Evolutionary conservation across 768 basidiomycete genomes (phyloP).

Genomic region (Lyophyllum semitale): DNA sequence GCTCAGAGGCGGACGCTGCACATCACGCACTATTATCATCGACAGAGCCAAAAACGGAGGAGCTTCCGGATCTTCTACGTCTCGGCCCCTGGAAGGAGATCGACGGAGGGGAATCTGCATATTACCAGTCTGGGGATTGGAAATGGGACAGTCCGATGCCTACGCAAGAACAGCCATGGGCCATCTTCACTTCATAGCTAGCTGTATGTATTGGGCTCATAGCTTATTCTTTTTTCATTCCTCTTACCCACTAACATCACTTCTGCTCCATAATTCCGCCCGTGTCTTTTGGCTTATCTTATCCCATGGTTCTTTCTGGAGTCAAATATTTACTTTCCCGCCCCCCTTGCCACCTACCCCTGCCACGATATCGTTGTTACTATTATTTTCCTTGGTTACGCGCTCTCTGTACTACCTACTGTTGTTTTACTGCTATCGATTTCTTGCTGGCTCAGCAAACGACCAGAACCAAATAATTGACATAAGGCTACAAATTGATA

Average conservation of each 20-base stretch:
- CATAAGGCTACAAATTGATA: conserved; percentile 4
- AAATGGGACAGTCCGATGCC: conserved; percentile 76
- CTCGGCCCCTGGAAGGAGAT: conserved; percentile 69
- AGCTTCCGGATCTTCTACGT: conserved; percentile 53
- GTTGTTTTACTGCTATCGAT: conserved; percentile 68
- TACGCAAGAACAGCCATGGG: conserved; percentile 70
- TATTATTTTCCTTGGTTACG: conserved; percentile 43
- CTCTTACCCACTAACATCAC: conserved; percentile 18
- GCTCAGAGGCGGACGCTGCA: conserved; percentile 57
- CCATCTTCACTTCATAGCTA: conserved; percentile 64
- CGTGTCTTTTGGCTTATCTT: conserved; percentile 31
- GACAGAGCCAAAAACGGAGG: conserved; percentile 57
- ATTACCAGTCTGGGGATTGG: conserved; percentile 63
- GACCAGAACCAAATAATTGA: not conserved
- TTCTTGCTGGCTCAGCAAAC: conserved; percentile 33
- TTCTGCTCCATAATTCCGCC: conserved; percentile 20
- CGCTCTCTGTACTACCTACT: conserved; percentile 57
- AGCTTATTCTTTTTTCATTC: conserved; percentile 33
- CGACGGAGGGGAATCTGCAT: conserved; percentile 74
- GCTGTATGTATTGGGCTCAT: conserved; percentile 35
- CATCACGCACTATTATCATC: conserved; percentile 44
- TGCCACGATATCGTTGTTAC: conserved; percentile 35
- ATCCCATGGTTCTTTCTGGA: conserved; percentile 42
- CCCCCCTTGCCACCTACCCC: conserved; percentile 21
- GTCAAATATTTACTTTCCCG: conserved; percentile 34